Evolutionary conservation across 202 grass and related monocot genomes (phyloP).

Genomic region (Digitaria exilis): DNA sequence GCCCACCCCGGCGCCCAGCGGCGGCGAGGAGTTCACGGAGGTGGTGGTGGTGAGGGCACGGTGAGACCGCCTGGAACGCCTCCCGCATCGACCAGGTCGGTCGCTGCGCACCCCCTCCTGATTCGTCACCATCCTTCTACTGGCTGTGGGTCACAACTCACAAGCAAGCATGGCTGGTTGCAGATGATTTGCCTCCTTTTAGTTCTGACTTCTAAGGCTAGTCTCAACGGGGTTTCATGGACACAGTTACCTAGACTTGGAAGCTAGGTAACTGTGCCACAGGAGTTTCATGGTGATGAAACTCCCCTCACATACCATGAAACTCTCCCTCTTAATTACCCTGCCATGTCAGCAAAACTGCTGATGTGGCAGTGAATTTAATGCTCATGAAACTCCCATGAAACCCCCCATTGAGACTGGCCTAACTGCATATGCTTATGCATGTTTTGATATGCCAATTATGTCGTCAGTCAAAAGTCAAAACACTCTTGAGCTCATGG

Average conservation of each 20-base stretch:
- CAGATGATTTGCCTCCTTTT: neutral
- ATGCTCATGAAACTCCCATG: no score
- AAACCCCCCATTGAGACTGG: no score
- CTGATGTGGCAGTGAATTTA: no score
- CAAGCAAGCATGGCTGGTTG: neutral
- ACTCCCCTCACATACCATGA: no score
- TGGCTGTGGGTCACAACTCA: neutral
- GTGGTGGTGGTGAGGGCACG: constrained; percentile 72
- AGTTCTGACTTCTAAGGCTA: no score
- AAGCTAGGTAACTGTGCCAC: no score
- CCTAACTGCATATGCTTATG: neutral
- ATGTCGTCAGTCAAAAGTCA: neutral
- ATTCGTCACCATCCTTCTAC: neutral
- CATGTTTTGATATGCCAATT: neutral
- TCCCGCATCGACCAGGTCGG: constrained; percentile 59
- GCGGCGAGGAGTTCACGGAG: constrained; percentile 47
- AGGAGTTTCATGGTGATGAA: no score
- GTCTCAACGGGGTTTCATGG: no score
- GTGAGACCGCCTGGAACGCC: constrained; percentile 71
- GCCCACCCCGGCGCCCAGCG: neutral
- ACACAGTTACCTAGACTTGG: no score
- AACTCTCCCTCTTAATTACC: no score
- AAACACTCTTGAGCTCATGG: neutral
- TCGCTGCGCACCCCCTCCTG: neutral
- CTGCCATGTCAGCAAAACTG: no score